Evolutionary conservation across 225 moss, liverwort and hornwort species (phyloP).

Genomic region (Polytrichum formosum): DNA sequence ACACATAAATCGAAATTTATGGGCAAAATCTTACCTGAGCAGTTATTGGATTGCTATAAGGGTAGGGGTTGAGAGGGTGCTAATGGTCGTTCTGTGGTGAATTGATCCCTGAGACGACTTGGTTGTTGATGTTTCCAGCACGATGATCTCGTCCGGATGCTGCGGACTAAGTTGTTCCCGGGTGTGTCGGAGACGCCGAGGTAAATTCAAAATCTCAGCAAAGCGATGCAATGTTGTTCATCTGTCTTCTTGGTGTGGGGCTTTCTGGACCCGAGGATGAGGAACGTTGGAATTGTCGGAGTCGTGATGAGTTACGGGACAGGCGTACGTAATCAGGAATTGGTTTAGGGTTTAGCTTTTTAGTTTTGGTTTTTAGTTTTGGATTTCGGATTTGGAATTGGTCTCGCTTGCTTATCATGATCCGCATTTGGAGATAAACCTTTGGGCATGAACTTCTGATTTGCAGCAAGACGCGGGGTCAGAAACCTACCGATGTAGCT

Average conservation of each 20-base stretch:
- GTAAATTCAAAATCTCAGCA: not conserved
- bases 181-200: not conserved
- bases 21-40: too few species aligned
- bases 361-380: not conserved
- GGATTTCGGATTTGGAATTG: not conserved
- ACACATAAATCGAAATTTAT: too few species aligned
- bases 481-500: not conserved
- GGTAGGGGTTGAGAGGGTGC: not conserved
- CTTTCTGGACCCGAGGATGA: not conserved
- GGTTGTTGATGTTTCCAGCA: slow-evolving; percentile 4
- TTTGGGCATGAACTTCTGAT: not conserved
- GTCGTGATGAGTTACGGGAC: not conserved
- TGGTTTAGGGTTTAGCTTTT: not conserved
- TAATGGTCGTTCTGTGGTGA: not conserved
- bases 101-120: not conserved
- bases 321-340: not conserved
- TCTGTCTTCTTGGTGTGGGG: not conserved
- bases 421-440: not conserved
- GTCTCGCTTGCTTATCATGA: not conserved
- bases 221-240: not conserved
- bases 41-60: not conserved
- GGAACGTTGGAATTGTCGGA: not conserved
- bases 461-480: not conserved
- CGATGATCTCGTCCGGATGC: slow-evolving; percentile 8
- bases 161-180: slow-evolving; percentile 3